Evolutionary conservation across 495 filamentous ascomycete genomes (phyloP).

Genomic region (Penicillium egyptiacum): DNA sequence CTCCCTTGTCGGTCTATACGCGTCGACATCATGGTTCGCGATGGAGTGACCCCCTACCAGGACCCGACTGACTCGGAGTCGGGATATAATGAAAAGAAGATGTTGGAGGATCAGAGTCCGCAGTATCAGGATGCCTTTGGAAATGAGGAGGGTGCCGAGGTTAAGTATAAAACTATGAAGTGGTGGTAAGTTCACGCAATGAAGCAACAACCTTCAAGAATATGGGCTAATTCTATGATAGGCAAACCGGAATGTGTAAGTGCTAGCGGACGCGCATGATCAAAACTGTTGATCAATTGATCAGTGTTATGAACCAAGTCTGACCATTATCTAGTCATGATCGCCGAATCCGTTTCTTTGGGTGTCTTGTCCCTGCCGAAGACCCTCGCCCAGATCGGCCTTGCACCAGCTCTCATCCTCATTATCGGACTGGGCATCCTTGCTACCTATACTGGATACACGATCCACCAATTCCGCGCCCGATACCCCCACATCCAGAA

Average conservation of each 20-base stretch:
- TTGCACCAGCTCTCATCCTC: conserved; percentile 54
- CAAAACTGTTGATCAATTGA: background rate
- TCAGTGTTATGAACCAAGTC: background rate
- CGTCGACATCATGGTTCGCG: conserved; percentile 20
- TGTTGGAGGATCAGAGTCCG: conserved; percentile 14
- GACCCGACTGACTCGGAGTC: conserved; percentile 24
- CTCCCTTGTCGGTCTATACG: background rate
- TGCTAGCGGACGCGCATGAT: background rate
- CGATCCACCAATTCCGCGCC: conserved; percentile 35
- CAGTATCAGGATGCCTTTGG: conserved; percentile 39
- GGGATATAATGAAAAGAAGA: conserved; percentile 24
- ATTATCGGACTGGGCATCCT: conserved; percentile 61
- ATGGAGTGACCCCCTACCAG: conserved; percentile 18
- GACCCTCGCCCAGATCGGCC: conserved; percentile 58
- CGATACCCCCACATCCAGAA: conserved; percentile 56
- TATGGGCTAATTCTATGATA: conserved; percentile 5
- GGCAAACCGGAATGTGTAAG: conserved; percentile 36
- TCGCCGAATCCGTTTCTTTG: conserved; percentile 64
- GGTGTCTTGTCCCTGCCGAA: conserved; percentile 60
- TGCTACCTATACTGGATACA: conserved; percentile 51
- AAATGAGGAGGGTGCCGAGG: conserved; percentile 38
- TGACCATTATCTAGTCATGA: conserved; percentile 45
- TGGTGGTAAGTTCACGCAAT: conserved; percentile 39
- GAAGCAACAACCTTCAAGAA: background rate
- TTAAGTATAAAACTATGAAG: conserved; percentile 45